phyloP scores from a whole-genome alignment of 129 eudicot species.

The Cynara cardunculus region DNA sequence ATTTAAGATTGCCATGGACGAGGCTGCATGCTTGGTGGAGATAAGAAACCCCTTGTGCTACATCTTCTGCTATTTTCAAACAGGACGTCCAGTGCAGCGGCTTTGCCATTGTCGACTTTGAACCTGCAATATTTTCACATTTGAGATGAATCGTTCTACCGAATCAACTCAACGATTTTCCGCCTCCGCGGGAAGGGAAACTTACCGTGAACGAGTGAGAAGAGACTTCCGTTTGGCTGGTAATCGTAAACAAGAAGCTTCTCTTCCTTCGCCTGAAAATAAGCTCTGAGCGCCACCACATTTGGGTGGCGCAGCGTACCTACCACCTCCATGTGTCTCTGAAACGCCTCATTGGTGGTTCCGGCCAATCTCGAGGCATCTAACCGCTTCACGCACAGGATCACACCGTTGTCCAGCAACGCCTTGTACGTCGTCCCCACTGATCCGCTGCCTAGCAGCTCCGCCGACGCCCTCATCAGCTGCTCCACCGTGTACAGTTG shows the following conservation, averaged over 20 bases:
- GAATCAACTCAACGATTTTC: neutral
- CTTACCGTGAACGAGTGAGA: constrained; percentile 70
- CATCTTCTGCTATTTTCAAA: constrained; percentile 82
- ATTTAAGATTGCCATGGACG: constrained; percentile 79
- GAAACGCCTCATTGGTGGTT: constrained; percentile 49
- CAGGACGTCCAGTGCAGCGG: constrained; percentile 97
- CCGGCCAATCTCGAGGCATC: constrained; percentile 47
- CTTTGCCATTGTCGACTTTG: constrained; percentile 67
- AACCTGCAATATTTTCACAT: constrained; percentile 32
- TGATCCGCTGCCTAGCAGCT: constrained; percentile 69
- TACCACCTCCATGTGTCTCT: constrained; percentile 61
- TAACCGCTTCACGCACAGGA: constrained; percentile 71
- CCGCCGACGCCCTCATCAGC: constrained; percentile 79
- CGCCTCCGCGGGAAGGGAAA: neutral
- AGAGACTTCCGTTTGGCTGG: constrained; percentile 79
- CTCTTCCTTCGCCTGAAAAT: constrained; percentile 67
- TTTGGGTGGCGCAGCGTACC: constrained; percentile 74
- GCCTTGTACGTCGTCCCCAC: constrained; percentile 84
- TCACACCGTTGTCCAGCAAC: constrained; percentile 62
- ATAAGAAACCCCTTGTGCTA: constrained; percentile 80
- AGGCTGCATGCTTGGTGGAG: constrained; percentile 87
- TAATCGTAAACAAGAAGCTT: constrained; percentile 70
- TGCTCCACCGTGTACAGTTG: constrained; percentile 65
- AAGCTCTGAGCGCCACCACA: constrained; percentile 73
- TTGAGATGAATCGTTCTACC: neutral